Evolutionary conservation across 306 rosid species (phyloP).

Genomic region (Trifolium dubium): DNA sequence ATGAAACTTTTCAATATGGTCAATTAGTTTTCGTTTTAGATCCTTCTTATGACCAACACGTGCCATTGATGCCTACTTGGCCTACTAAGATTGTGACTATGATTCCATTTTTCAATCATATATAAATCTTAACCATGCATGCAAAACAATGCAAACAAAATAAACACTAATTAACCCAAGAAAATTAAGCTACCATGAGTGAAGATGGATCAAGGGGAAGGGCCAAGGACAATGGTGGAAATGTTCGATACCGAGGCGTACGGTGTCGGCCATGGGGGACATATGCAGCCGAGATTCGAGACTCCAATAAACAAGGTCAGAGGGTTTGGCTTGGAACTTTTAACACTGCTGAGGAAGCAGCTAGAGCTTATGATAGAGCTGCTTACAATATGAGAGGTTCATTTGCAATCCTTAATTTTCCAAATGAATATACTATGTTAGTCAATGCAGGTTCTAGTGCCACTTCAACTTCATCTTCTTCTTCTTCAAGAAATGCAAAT

Average conservation of each 20-base stretch:
- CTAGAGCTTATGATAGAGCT: slow-evolving; percentile 88
- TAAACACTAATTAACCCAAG: background rate
- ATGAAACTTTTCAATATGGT: slow-evolving; percentile 32
- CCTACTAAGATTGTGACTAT: background rate
- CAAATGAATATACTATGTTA: slow-evolving; percentile 59
- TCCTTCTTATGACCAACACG: slow-evolving; percentile 48
- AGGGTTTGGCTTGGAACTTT: slow-evolving; percentile 91
- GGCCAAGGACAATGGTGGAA: slow-evolving; percentile 44
- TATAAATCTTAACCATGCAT: slow-evolving; percentile 60
- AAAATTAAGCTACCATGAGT: slow-evolving; percentile 29
- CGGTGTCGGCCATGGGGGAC: slow-evolving; percentile 90
- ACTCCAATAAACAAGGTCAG: slow-evolving; percentile 67
- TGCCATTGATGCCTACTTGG: slow-evolving; percentile 44
- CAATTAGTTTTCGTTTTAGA: slow-evolving; percentile 36
- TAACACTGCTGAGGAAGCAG: slow-evolving; percentile 91
- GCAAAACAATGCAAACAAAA: slow-evolving; percentile 15
- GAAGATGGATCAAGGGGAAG: slow-evolving; percentile 40
- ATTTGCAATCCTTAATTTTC: slow-evolving; percentile 83
- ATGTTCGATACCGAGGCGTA: slow-evolving; percentile 69
- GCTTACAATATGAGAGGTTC: slow-evolving; percentile 88
- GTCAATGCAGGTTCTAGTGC: slow-evolving; percentile 31
- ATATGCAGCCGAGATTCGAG: slow-evolving; percentile 92
- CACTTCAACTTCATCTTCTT: slow-evolving; percentile 26
- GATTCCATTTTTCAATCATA: slow-evolving; percentile 26
- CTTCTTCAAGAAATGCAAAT: slow-evolving; percentile 45